Percentiles rank a stretch among this genome's conserved stretches.
These are phyloP conservation scores for Colletotrichum tropicale DNA, from an alignment of 2,329 filamentous ascomycete species.

Conservation along the genomic window DNA sequence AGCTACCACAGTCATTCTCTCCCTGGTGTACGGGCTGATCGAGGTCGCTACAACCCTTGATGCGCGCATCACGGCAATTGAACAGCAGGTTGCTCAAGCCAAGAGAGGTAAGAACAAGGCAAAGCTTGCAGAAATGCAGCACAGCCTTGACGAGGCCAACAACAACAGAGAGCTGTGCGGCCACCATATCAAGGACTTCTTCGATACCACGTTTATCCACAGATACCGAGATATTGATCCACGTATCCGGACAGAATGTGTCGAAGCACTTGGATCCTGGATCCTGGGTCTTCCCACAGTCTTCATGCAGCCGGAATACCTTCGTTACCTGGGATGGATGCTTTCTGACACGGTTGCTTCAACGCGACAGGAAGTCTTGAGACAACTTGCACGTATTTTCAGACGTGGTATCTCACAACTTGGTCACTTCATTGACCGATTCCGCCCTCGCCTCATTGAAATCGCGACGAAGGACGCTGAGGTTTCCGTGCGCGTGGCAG, in stretches of 20 bases:
- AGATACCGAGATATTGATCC: constrained; percentile 94
- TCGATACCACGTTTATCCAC: constrained; percentile 93
- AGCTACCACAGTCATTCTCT: constrained; percentile 81
- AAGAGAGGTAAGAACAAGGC: constrained; percentile 77
- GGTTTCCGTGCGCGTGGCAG: constrained; percentile 76
- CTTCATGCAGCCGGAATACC: constrained; percentile 88
- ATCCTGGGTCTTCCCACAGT: constrained; percentile 82
- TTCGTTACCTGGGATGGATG: constrained; percentile 95
- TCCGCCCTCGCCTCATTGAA: constrained; percentile 85
- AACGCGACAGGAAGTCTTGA: constrained; percentile 84
- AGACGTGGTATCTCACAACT: constrained; percentile 82
- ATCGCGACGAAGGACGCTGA: constrained; percentile 91
- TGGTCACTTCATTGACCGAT: constrained; percentile 91
- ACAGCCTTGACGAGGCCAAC: constrained; percentile 72
- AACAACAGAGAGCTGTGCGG: constrained; percentile 73
- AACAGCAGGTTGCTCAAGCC: constrained; percentile 80
- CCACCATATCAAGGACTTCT: constrained; percentile 79
- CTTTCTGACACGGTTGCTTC: constrained; percentile 79
- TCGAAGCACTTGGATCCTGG: constrained; percentile 87
- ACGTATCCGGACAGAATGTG: constrained; percentile 86
- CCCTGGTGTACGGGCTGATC: constrained; percentile 80
- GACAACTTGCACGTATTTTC: constrained; percentile 81
- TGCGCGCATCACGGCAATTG: constrained; percentile 74
- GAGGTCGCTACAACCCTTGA: constrained; percentile 74
- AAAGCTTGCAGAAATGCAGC: constrained; percentile 75